Evolutionary conservation across 2,329 filamentous ascomycete species (phyloP).

Genomic region (Dothiorella sarmentorum): DNA sequence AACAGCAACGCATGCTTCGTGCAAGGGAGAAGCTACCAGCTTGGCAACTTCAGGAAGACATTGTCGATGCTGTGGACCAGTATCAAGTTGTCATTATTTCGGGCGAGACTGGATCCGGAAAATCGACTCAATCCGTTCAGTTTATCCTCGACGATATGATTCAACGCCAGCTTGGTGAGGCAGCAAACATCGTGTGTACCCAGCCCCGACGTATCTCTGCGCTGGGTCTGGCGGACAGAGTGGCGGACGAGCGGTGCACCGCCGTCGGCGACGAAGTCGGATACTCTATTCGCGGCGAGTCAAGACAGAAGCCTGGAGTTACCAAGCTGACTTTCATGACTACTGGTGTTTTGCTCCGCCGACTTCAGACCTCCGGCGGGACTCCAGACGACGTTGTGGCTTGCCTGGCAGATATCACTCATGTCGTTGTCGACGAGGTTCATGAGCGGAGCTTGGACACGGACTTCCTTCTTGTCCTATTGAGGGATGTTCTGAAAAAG

Average conservation of each 20-base stretch:
- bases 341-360: constrained; percentile 84
- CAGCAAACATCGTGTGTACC: constrained; percentile 89
- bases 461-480: constrained; percentile 83
- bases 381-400: constrained; percentile 74
- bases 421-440: constrained; percentile 94
- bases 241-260: constrained; percentile 85
- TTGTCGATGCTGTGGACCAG: constrained; percentile 69
- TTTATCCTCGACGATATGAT: constrained; percentile 94
- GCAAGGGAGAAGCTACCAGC: constrained; percentile 75
- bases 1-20: constrained; percentile 70
- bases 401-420: constrained; percentile 84
- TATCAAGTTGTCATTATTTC: constrained; percentile 95
- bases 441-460: constrained; percentile 94
- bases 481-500: constrained; percentile 74
- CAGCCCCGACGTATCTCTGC: constrained; percentile 94
- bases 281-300: constrained; percentile 88
- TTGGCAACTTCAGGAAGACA: constrained; percentile 75
- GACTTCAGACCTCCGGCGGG: constrained; percentile 86
- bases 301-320: constrained; percentile 62
- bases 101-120: constrained; percentile 94
- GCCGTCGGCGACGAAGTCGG: constrained; percentile 83
- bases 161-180: constrained; percentile 66
- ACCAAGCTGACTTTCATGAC: constrained; percentile 96
- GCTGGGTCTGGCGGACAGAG: constrained; percentile 86
- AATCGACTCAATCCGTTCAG: constrained; percentile 94